Conservation (phyloP, 2,329 filamentous ascomycete genomes). For the Epichloe scottii region DNA sequence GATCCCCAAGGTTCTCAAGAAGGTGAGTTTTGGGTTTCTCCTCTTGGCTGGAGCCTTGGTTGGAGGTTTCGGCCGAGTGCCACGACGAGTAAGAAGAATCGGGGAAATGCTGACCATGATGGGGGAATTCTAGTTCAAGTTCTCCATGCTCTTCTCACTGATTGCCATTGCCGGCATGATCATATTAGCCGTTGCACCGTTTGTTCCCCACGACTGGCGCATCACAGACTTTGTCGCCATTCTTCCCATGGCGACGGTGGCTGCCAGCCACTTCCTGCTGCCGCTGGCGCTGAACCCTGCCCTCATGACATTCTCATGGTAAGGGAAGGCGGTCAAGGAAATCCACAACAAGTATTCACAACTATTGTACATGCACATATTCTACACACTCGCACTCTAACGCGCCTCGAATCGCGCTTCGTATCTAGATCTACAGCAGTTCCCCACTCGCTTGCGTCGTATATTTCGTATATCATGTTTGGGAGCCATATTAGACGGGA, state of each 20-base stretch:
- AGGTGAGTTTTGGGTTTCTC: slow-evolving; percentile 41
- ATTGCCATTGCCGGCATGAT: slow-evolving; percentile 49
- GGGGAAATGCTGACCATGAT: slow-evolving; percentile 9
- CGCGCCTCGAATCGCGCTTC: background rate
- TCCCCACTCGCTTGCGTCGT: background rate
- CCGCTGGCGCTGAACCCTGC: slow-evolving; percentile 67
- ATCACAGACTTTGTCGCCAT: slow-evolving; percentile 66
- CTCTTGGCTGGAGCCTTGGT: slow-evolving; percentile 10
- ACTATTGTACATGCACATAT: background rate
- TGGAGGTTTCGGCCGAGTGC: background rate
- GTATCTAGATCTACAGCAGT: background rate
- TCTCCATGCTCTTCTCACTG: slow-evolving; percentile 50
- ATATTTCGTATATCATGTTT: background rate
- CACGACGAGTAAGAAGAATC: background rate
- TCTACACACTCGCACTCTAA: background rate
- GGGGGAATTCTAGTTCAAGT: slow-evolving; percentile 50
- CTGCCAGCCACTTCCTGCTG: slow-evolving; percentile 55
- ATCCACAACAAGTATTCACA: background rate
- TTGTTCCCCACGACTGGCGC: slow-evolving; percentile 52
- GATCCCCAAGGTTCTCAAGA: slow-evolving; percentile 63
- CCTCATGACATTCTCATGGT: slow-evolving; percentile 70
- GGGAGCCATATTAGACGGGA: slow-evolving; percentile 3
- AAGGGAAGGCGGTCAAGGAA: slow-evolving; percentile 12
- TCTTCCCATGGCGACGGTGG: slow-evolving; percentile 61
- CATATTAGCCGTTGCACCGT: slow-evolving; percentile 48